phyloP scores from a whole-genome alignment of 176 grass and related monocot species.

The Guadua angustifolia region DNA sequence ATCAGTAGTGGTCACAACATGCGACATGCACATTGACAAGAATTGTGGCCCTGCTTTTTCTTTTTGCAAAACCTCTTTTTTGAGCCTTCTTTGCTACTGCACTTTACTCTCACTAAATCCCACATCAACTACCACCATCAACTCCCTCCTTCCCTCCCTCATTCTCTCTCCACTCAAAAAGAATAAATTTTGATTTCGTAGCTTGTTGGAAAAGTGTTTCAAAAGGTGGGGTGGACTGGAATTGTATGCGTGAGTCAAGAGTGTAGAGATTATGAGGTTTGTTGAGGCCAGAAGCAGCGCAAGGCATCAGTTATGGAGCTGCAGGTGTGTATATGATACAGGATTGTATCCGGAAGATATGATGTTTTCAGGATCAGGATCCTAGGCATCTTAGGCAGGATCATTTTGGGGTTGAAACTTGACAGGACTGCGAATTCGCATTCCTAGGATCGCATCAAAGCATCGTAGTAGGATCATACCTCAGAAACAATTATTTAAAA shows the following conservation, averaged over 20 bases:
- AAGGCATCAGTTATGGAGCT: not conserved
- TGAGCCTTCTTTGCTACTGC: not conserved
- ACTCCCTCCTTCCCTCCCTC: not conserved
- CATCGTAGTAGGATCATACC: not conserved
- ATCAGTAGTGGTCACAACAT: too few species aligned
- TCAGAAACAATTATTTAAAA: not conserved
- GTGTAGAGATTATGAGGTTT: not conserved
- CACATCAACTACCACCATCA: not conserved
- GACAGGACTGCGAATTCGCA: not conserved
- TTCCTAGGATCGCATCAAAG: not conserved
- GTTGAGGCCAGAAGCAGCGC: not conserved
- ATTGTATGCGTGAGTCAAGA: too few species aligned
- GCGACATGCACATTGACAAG: too few species aligned
- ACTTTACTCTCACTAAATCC: not conserved
- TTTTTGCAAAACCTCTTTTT: not conserved
- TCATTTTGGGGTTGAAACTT: not conserved
- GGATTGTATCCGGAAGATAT: not conserved
- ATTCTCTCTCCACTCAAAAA: too few species aligned
- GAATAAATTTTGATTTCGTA: too few species aligned
- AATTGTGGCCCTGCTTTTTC: too few species aligned
- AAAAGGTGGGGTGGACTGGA: not conserved
- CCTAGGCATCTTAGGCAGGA: not conserved
- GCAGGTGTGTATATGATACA: conserved; percentile 11
- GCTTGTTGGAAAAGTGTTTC: too few species aligned
- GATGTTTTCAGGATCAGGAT: not conserved